Base-by-base conservation (phyloP, 176 grass and related monocot genomes). In the Melocanna baccifera region DNA sequence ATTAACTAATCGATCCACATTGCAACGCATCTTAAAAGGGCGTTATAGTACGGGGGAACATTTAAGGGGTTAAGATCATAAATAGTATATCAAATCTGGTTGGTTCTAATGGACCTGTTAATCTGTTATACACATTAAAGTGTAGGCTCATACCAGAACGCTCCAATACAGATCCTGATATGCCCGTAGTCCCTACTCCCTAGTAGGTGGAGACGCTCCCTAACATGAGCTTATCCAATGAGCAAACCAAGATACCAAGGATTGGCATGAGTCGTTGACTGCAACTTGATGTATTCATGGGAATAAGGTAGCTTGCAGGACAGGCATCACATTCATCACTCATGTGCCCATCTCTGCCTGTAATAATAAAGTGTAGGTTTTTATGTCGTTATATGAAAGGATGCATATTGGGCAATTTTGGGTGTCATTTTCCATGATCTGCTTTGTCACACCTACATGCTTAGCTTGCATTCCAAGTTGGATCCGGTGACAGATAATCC, bases 381-480 rank as follows among this genome's bases (percentile, higher is more conserved):
- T 75, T 29, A 25, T 23, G 39, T 67, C n/a, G 37, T 55, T 48
- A 20, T 76, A 82, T 29, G 78, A 56, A 45, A 56, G 65, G 64
- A 53, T 42, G 34, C 45, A 81, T 53, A 19, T 19, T 0, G 10
- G 37, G 39, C 78, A 76, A 82, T 55, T 64, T 53, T 34, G 55
- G 25, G 7, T 18, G 88, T 77, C 64, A 85, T 64, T 76, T 62
- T 77, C 83, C 25, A 22, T 46, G 50, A 48, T 41, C 69, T n/a
- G 9, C 19, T 75, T 20, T 59, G 78, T 55, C 77, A 50, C 71
- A 86, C 34, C 71, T 76, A 53, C 52, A 77, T 77, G 34, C 67
- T 86, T 87, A 69, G 58, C 83, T 82, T 83, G 20, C 15, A 62
- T 71, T 78, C 39, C 16, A 83, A 86, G 88, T 56, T 81, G 48